phyloP scores from a whole-genome alignment of 331 rosid species.

The Phaseolus coccineus region DNA sequence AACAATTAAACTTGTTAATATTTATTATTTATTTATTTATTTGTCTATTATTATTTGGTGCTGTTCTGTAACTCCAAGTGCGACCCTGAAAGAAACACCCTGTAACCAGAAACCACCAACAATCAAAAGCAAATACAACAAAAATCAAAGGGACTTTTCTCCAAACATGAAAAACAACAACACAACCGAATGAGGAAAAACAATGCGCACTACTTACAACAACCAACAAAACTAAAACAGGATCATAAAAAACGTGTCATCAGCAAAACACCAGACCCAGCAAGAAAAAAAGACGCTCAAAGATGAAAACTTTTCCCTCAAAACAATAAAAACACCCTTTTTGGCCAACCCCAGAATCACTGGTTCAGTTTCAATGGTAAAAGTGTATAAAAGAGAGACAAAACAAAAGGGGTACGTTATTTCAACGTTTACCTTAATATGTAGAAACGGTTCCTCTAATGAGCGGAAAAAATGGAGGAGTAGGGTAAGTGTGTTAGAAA shows the following conservation, averaged over 20 bases:
- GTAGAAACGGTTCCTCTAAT: not conserved
- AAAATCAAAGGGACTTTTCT: conserved; percentile 40
- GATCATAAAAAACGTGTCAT: conserved; percentile 26
- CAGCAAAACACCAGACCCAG: not conserved
- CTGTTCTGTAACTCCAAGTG: conserved; percentile 30
- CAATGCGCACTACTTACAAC: conserved; percentile 12
- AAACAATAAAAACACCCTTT: conserved; percentile 38
- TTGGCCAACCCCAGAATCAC: not conserved
- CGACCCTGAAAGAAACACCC: conserved; percentile 38
- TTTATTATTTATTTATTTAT: not conserved
- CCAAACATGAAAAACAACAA: conserved; percentile 49
- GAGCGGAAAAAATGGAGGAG: not conserved
- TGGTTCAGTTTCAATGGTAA: conserved; percentile 3
- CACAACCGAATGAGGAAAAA: conserved; percentile 36
- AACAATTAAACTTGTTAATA: conserved; percentile 1
- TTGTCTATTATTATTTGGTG: not conserved
- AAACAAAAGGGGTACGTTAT: not conserved
- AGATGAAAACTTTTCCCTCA: conserved; percentile 22
- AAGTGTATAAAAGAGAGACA: not conserved
- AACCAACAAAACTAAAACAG: not conserved
- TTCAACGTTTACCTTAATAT: conserved; percentile 31
- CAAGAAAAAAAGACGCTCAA: conserved; percentile 1
- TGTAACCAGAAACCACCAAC: conserved; percentile 48
- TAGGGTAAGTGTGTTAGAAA: conserved; percentile 27
- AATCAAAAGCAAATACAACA: not conserved